Conservation (phyloP, 2,329 filamentous ascomycete genomes). For the Fusarium nisikadoi region DNA sequence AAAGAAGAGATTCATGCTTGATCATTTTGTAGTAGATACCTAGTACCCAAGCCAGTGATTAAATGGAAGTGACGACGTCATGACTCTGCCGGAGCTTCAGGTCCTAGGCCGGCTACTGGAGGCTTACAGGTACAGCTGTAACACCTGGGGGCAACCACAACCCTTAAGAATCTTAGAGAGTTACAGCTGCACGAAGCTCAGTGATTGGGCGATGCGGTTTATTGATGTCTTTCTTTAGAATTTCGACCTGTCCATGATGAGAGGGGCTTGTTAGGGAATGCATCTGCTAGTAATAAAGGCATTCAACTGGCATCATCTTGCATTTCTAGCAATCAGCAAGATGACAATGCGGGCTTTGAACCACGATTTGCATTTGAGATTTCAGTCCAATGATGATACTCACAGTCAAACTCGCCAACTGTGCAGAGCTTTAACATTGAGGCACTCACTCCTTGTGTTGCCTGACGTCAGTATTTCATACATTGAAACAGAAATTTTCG, state of each 20-base stretch:
- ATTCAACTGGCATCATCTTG: slow-evolving; percentile 4
- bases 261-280: slow-evolving; percentile 19
- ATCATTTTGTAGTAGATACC: background rate
- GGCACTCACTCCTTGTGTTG: background rate
- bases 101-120: slow-evolving; percentile 11
- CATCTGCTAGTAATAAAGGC: background rate
- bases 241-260: slow-evolving; percentile 26
- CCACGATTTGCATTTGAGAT: background rate
- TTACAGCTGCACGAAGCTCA: background rate
- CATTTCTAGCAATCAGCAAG: background rate
- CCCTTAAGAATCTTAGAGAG: background rate
- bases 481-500: background rate
- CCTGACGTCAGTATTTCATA: background rate
- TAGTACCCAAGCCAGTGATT: background rate
- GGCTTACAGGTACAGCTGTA: background rate
- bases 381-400: too few species aligned
- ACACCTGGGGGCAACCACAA: slow-evolving; percentile 8
- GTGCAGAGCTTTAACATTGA: background rate
- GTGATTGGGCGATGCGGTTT: too few species aligned
- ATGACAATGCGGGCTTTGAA: background rate
- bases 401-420: background rate
- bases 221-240: slow-evolving; percentile 21
- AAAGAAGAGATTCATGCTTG: slow-evolving; percentile 4
- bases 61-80: slow-evolving; percentile 37
- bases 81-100: slow-evolving; percentile 36